These are phyloP conservation scores for Apiospora aurea DNA, from an alignment of 2,329 filamentous ascomycete species.

Conservation along the genomic window DNA sequence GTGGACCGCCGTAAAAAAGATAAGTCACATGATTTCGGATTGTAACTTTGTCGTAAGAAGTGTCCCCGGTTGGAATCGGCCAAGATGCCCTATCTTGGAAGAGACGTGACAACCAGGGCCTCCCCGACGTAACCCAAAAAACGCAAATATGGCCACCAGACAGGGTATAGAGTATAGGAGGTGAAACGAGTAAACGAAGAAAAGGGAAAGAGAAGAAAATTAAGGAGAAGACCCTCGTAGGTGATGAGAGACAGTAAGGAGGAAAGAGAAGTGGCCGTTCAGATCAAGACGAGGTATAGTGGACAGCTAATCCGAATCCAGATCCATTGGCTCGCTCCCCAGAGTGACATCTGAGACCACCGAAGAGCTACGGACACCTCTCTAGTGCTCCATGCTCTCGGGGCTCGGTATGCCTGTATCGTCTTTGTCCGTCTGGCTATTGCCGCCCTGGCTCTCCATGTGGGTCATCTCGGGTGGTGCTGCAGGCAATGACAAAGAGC, in stretches of 20 bases:
- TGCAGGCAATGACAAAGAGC: conserved; percentile 47
- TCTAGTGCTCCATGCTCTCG: conserved; percentile 70
- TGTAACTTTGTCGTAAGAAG: not conserved
- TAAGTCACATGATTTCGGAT: not conserved
- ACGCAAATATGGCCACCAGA: conserved; percentile 5
- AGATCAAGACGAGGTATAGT: conserved; percentile 9
- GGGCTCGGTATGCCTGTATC: conserved; percentile 85
- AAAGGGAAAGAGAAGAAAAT: not conserved
- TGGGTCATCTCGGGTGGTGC: conserved; percentile 62
- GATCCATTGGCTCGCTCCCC: conserved; percentile 25
- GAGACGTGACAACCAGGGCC: not conserved
- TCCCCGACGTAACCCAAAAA: conserved; percentile 2
- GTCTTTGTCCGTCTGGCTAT: conserved; percentile 73
- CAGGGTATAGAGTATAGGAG: conserved; percentile 22
- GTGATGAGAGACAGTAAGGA: not conserved
- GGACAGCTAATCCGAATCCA: not conserved
- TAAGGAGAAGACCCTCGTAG: not conserved
- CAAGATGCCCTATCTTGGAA: not conserved
- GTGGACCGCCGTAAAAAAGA: not conserved
- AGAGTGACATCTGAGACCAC: conserved; percentile 15
- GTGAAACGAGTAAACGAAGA: not conserved
- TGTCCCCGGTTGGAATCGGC: not conserved
- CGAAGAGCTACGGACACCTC: conserved; percentile 24
- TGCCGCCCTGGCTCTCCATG: conserved; percentile 61
- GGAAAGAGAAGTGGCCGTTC: conserved; percentile 2